A percentile compares a stretch with the other conserved stretches of the same genome.
phyloP scores from a whole-genome alignment of 768 basidiomycete species.

The Lyophyllum semitale region DNA sequence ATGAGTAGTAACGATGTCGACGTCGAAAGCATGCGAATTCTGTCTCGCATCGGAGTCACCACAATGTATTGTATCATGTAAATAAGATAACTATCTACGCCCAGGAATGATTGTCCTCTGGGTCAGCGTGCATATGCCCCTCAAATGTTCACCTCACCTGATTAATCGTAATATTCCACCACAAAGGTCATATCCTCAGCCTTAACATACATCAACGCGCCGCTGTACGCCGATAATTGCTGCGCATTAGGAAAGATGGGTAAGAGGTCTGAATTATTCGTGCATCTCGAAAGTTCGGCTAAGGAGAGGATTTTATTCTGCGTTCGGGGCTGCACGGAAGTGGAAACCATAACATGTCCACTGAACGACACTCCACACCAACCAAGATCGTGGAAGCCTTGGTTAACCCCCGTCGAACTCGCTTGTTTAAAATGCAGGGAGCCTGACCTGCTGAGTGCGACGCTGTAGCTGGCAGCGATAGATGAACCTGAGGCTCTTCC shows the following conservation, averaged over 20 bases:
- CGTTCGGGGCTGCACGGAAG: background rate
- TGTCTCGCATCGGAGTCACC: no score
- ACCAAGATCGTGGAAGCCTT: background rate
- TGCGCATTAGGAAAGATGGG: background rate
- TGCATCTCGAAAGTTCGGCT: background rate
- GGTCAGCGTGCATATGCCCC: background rate
- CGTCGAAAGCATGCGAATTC: no score
- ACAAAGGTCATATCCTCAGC: background rate
- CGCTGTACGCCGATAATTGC: constrained; percentile 4
- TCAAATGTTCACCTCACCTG: background rate
- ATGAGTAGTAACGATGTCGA: no score
- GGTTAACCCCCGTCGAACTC: background rate
- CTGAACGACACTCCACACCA: constrained; percentile 7
- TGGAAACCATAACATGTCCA: constrained; percentile 1
- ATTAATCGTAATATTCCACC: constrained; percentile 7
- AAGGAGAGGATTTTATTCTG: background rate
- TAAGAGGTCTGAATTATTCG: background rate
- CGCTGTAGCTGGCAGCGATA: background rate
- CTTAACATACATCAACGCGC: constrained; percentile 1
- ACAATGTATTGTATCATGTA: no score
- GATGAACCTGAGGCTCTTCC: background rate
- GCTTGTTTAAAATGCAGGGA: background rate
- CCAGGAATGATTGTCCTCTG: no score
- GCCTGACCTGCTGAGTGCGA: background rate
- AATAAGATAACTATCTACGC: no score